phyloP scores from a whole-genome alignment of 805 yeast genomes.

The Candida ovalis region DNA sequence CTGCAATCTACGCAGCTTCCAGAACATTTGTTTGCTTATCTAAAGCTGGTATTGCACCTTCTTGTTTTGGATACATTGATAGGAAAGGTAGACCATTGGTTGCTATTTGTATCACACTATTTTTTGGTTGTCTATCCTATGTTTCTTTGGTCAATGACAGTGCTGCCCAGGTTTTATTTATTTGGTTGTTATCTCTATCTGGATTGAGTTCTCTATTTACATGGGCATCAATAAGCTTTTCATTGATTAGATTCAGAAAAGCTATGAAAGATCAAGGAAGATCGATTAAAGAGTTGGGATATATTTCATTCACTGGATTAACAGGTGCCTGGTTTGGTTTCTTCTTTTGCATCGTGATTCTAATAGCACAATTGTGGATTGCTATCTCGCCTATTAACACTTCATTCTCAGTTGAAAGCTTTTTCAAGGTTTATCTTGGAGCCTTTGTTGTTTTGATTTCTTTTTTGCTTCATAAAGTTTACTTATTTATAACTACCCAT shows the following conservation, averaged over 20 bases:
- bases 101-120: conserved; percentile 38
- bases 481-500: conserved; percentile 8
- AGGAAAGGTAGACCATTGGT: conserved; percentile 47
- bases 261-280: conserved; percentile 43
- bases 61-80: conserved; percentile 40
- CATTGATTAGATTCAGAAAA: conserved; percentile 43
- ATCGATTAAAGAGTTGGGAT: conserved; percentile 38
- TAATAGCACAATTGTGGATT: conserved; percentile 46
- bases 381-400: conserved; percentile 39
- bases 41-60: conserved; percentile 44
- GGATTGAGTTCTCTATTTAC: conserved; percentile 47
- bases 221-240: conserved; percentile 44
- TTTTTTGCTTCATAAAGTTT: conserved; percentile 41
- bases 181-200: conserved; percentile 47
- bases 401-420: conserved; percentile 32
- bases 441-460: conserved; percentile 41
- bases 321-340: conserved; percentile 40
- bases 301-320: conserved; percentile 39
- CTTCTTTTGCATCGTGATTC: conserved; percentile 32
- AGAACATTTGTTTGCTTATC: conserved; percentile 48
- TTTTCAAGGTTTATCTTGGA: conserved; percentile 45
- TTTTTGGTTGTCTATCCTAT: conserved; percentile 42
- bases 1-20: conserved; percentile 56
- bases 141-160: conserved; percentile 40
- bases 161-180: conserved; percentile 36